Evolutionary conservation across 2,329 filamentous ascomycete species (phyloP).

Genomic region (Thielaviopsis euricoi): DNA sequence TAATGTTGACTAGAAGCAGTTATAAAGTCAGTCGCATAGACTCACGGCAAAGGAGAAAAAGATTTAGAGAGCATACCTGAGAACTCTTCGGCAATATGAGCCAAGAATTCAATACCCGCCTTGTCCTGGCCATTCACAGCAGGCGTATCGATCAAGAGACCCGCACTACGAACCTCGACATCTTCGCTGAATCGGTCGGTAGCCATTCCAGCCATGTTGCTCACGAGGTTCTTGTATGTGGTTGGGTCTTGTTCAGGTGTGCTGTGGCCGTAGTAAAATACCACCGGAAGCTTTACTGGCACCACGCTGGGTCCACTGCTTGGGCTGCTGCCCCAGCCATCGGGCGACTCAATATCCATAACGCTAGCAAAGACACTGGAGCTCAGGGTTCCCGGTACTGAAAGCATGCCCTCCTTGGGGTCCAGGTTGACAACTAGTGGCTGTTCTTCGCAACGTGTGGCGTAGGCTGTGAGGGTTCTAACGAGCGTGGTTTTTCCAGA

Average conservation of each 20-base stretch:
- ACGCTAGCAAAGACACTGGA: constrained; percentile 76
- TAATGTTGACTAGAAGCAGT: constrained; percentile 45
- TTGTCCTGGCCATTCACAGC: constrained; percentile 50
- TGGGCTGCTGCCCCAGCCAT: constrained; percentile 78
- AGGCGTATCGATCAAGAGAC: constrained; percentile 74
- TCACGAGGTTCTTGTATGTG: constrained; percentile 58
- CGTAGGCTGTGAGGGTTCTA: constrained; percentile 65
- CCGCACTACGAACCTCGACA: constrained; percentile 49
- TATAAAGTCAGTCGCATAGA: neutral
- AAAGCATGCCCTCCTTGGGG: constrained; percentile 62
- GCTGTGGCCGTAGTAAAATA: constrained; percentile 70
- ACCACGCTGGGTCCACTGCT: constrained; percentile 79
- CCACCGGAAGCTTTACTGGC: constrained; percentile 80
- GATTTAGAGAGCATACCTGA: constrained; percentile 22
- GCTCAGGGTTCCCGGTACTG: constrained; percentile 65
- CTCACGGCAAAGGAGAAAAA: neutral
- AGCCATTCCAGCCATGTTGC: constrained; percentile 61
- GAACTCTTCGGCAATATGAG: constrained; percentile 51
- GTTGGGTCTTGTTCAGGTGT: constrained; percentile 55
- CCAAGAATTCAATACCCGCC: constrained; percentile 57
- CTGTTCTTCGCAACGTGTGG: constrained; percentile 54
- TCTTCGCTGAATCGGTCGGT: constrained; percentile 67
- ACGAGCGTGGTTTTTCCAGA: constrained; percentile 71
- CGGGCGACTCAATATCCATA: constrained; percentile 63
- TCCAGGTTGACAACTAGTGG: constrained; percentile 76